Percentiles rank a stretch among this genome's conserved stretches.
Evolutionary conservation across 169 alveolate species (phyloP).

Genomic region (Eimeria mitis): DNA sequence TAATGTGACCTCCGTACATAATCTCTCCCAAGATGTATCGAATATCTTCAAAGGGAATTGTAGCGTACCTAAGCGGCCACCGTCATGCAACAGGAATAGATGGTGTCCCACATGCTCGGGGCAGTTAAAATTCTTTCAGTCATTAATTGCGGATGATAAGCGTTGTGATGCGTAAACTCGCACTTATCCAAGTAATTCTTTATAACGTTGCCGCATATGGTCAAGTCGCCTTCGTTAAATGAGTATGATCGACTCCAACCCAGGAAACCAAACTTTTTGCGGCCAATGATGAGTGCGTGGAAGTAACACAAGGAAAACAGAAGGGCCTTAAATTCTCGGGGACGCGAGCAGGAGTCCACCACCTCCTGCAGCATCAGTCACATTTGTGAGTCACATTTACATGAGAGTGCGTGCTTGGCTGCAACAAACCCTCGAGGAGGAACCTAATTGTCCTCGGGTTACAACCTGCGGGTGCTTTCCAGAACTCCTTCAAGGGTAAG

Average conservation of each 20-base stretch:
- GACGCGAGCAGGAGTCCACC: slow-evolving; percentile 91
- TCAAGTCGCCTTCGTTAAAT: slow-evolving; percentile 98
- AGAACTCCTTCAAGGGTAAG: neutral
- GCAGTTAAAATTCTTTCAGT: neutral
- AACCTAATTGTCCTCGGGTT: neutral
- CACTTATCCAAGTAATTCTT: slow-evolving; percentile 94
- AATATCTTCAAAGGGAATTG: slow-evolving; percentile 98
- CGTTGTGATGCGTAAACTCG: slow-evolving; percentile 6
- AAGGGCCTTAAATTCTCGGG: slow-evolving; percentile 96
- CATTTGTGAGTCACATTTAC: neutral
- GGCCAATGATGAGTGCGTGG: slow-evolving; percentile 97
- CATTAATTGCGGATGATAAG: neutral
- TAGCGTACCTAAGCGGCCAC: slow-evolving; percentile 87
- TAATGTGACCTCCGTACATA: slow-evolving; percentile 99
- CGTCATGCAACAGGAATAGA: neutral
- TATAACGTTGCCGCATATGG: slow-evolving; percentile 97
- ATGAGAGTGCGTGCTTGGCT: neutral
- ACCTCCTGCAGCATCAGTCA: slow-evolving; percentile 83
- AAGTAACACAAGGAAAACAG: slow-evolving; percentile 97
- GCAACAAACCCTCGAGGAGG: neutral
- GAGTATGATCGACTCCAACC: slow-evolving; percentile 98
- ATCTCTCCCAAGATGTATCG: slow-evolving; percentile 98
- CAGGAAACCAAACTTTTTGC: slow-evolving; percentile 98
- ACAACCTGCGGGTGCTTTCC: neutral
- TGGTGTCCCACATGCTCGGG: neutral